Evolutionary conservation across 1,139 yeast species (phyloP).

Genomic region (Suhomyces wounanorum): DNA sequence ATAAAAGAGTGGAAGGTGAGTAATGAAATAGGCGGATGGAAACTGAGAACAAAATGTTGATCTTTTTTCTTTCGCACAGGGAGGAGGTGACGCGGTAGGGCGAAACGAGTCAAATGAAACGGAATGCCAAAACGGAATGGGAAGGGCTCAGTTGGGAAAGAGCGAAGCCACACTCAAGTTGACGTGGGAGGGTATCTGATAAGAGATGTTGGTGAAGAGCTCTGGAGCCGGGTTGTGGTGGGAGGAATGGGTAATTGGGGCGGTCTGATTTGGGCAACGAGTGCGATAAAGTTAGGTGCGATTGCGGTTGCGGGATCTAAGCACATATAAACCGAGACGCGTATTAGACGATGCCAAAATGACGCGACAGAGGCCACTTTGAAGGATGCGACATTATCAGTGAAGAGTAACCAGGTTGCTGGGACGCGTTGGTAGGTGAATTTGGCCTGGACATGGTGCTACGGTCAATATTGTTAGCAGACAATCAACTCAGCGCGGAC

Average conservation of each 20-base stretch:
- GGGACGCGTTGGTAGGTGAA: no score
- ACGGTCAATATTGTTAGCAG: no score
- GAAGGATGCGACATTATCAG: background rate
- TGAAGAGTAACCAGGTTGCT: no score
- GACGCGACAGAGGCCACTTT: background rate
- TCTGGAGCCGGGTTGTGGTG: background rate
- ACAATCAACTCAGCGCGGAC: no score
- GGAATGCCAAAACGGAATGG: background rate
- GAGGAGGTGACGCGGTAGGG: constrained; percentile 4
- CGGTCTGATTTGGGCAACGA: background rate
- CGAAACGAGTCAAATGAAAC: background rate
- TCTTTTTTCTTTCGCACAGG: constrained; percentile 4
- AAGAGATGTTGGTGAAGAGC: background rate
- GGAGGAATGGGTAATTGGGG: background rate
- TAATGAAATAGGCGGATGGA: background rate
- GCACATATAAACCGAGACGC: background rate
- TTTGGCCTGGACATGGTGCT: no score
- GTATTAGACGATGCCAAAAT: background rate
- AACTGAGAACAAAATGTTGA: constrained; percentile 1
- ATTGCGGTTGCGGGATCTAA: background rate
- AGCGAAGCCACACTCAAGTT: background rate
- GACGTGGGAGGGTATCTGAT: background rate
- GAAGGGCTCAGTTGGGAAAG: background rate
- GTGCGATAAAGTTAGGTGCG: no score
- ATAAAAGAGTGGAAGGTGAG: background rate